A percentile compares a stretch with the other conserved stretches of the same genome.
phyloP scores from a whole-genome alignment of 2,329 filamentous ascomycete genomes.

The Calonectria hawksworthii region DNA sequence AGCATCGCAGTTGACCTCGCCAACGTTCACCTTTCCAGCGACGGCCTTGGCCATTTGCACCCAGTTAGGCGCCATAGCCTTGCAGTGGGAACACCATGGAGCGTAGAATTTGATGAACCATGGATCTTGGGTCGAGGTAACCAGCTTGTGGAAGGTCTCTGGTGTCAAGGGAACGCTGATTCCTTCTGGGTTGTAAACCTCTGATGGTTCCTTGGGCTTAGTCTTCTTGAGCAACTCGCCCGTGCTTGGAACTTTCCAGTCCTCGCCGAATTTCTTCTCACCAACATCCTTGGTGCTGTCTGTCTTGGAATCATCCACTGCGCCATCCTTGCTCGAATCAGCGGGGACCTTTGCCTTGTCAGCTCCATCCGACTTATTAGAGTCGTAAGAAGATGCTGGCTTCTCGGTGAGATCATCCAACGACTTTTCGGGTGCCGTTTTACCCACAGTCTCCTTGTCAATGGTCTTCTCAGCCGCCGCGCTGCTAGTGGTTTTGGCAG shows the following conservation, averaged over 20 bases:
- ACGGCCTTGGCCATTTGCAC: constrained; percentile 90
- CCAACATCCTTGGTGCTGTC: constrained; percentile 17
- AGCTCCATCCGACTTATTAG: constrained; percentile 44
- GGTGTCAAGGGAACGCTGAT: constrained; percentile 81
- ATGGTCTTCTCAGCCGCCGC: constrained; percentile 30
- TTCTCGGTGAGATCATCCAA: constrained; percentile 44
- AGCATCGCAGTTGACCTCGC: constrained; percentile 94
- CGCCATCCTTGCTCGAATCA: constrained; percentile 30
- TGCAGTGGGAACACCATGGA: constrained; percentile 97
- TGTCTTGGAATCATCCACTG: constrained; percentile 46
- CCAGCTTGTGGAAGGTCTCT: constrained; percentile 87
- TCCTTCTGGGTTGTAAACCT: constrained; percentile 81
- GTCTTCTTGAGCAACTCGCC: constrained; percentile 49
- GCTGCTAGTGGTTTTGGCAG: constrained; percentile 38
- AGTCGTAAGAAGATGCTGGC: constrained; percentile 50
- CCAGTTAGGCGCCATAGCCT: constrained; percentile 93
- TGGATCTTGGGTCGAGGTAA: constrained; percentile 88
- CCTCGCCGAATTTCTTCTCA: constrained; percentile 45
- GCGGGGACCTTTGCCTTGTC: constrained; percentile 39
- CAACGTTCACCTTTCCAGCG: constrained; percentile 90
- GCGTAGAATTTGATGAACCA: constrained; percentile 99
- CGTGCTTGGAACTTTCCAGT: constrained; percentile 49
- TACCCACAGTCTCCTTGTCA: constrained; percentile 31
- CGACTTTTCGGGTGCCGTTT: constrained; percentile 28
- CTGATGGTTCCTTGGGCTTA: constrained; percentile 62